These are phyloP conservation scores for Sugiyamaella smithiae DNA, from an alignment of 805 yeast genomes.

Conservation along the genomic window DNA sequence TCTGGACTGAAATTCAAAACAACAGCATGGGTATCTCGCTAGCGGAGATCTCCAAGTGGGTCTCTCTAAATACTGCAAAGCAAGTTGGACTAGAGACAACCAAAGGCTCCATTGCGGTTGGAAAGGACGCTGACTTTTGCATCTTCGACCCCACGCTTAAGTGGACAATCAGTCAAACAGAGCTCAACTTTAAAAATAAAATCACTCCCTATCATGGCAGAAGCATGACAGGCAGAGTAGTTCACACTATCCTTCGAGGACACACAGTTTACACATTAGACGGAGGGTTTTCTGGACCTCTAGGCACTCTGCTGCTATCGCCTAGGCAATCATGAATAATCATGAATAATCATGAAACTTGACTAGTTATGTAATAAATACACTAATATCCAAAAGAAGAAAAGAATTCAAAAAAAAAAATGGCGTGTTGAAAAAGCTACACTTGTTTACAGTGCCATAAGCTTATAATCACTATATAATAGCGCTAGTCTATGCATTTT, in stretches of 20 bases:
- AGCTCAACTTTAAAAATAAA: constrained; percentile 71
- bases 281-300: constrained; percentile 8
- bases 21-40: constrained; percentile 40
- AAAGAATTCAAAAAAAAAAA: too few species aligned
- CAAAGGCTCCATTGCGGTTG: constrained; percentile 72
- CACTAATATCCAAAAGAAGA: too few species aligned
- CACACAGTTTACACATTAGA: constrained; percentile 47
- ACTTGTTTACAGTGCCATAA: too few species aligned
- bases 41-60: constrained; percentile 72
- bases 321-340: too few species aligned
- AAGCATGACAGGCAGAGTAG: constrained; percentile 65
- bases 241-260: constrained; percentile 80
- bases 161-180: constrained; percentile 39
- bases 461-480: too few species aligned
- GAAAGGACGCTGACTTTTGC: constrained; percentile 85
- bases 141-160: constrained; percentile 67
- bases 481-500: constrained; percentile 5
- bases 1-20: constrained; percentile 62
- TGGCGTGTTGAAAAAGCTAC: too few species aligned
- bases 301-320: constrained; percentile 12
- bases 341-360: too few species aligned
- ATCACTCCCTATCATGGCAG: constrained; percentile 82
- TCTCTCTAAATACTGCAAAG: constrained; percentile 75
- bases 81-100: constrained; percentile 73
- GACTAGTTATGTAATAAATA: too few species aligned